phyloP scores from a whole-genome alignment of 371 early-diverging fungal genomes.

The Syncephalis fuscata region DNA sequence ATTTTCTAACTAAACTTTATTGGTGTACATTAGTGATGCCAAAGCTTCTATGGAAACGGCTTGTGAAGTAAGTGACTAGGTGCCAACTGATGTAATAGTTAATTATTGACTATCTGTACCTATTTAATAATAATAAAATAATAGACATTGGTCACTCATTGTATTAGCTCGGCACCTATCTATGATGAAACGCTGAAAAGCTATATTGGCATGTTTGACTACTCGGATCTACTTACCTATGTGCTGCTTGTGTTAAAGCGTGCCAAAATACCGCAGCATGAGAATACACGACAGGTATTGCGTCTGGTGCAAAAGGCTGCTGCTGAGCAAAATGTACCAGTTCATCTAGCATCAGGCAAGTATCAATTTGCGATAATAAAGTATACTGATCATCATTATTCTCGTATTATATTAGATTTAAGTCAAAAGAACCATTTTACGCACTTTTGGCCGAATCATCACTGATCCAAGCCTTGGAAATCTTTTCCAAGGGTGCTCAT shows the following conservation, averaged over 20 bases:
- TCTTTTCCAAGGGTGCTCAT: conserved; percentile 48
- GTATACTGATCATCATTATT: not conserved
- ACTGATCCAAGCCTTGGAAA: conserved; percentile 37
- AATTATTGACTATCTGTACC: too few relatives aligned
- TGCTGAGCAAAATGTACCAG: conserved; percentile 25
- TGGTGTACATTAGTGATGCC: too few relatives aligned
- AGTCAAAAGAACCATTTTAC: conserved; percentile 59
- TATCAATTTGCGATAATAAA: not conserved
- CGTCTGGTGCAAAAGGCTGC: conserved; percentile 25
- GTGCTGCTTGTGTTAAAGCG: conserved; percentile 15
- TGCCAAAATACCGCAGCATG: conserved; percentile 1
- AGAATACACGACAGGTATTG: conserved; percentile 16
- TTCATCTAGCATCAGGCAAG: conserved; percentile 29
- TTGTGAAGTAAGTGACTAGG: too few relatives aligned
- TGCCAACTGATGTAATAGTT: too few relatives aligned
- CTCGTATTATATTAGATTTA: conserved; percentile 19
- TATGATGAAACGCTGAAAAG: conserved; percentile 19
- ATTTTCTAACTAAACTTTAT: too few relatives aligned
- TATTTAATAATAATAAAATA: too few relatives aligned
- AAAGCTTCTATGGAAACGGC: too few relatives aligned
- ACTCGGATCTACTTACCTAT: conserved; percentile 40
- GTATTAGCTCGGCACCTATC: conserved; percentile 37
- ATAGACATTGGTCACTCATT: not conserved
- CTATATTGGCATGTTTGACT: conserved; percentile 63
- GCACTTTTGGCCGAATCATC: conserved; percentile 48